Conservation (phyloP, 805 yeast genomes). For the Myxozyma neotropica region DNA sequence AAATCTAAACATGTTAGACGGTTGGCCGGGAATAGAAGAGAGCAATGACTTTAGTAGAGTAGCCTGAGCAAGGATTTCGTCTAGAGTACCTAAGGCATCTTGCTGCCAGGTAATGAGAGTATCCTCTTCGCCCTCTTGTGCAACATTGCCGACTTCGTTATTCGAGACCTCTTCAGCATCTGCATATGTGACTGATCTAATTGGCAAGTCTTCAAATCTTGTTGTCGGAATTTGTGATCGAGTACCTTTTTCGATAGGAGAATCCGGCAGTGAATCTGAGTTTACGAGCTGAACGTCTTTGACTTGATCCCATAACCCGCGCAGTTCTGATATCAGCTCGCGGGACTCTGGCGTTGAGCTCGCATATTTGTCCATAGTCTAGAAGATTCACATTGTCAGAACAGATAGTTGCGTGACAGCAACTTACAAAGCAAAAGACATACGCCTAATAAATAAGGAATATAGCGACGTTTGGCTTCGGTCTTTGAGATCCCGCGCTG, state of each 20-base stretch:
- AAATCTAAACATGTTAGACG: neutral
- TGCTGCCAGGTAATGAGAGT: constrained; percentile 9
- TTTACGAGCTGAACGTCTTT: constrained; percentile 45
- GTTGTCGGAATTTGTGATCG: neutral
- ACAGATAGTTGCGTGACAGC: neutral
- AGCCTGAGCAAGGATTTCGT: constrained; percentile 1
- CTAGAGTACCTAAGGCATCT: constrained; percentile 14
- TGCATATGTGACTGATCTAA: neutral
- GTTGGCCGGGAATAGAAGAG: neutral
- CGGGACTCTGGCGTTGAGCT: constrained; percentile 66
- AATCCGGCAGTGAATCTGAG: constrained; percentile 13
- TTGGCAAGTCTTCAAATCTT: neutral
- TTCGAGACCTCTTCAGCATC: neutral
- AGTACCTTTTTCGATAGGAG: constrained; percentile 6
- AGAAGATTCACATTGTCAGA: neutral
- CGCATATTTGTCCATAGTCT: constrained; percentile 70
- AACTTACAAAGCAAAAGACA: neutral
- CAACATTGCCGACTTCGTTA: neutral
- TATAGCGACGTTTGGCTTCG: constrained; percentile 74
- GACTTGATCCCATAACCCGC: constrained; percentile 73
- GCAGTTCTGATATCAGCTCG: constrained; percentile 67
- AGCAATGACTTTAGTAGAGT: constrained; percentile 1
- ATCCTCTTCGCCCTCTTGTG: constrained; percentile 7
- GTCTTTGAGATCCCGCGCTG: constrained; percentile 68
- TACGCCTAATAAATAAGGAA: constrained; percentile 61